Evolutionary conservation across 176 grass and related monocot genomes (phyloP).

Genomic region (Zea mays): Zm-B73-REFERENCE-NAM-5.0 NC_050104.1:115594001-115594500

Average conservation of each 20-base stretch:
- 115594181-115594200: not conserved
- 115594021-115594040: no score
- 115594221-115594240: not conserved
- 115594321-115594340: conserved; percentile 46
- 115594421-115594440: conserved; percentile 42
- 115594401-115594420: conserved; percentile 54
- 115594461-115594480: conserved; percentile 50
- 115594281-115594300: not conserved
- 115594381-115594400: conserved; percentile 36
- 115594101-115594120: no score
- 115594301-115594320: conserved; percentile 28
- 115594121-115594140: no score
- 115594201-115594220: not conserved
- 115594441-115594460: conserved; percentile 60
- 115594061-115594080: no score
- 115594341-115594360: conserved; percentile 25
- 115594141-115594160: not conserved
- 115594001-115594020: no score
- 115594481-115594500: no score
- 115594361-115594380: conserved; percentile 38
- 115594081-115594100: no score
- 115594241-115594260: not conserved
- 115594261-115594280: conserved; percentile 32
- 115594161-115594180: not conserved
- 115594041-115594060: no score